phyloP scores from a whole-genome alignment of 306 rosid genomes.

The Pachyrhizus erosus region DNA sequence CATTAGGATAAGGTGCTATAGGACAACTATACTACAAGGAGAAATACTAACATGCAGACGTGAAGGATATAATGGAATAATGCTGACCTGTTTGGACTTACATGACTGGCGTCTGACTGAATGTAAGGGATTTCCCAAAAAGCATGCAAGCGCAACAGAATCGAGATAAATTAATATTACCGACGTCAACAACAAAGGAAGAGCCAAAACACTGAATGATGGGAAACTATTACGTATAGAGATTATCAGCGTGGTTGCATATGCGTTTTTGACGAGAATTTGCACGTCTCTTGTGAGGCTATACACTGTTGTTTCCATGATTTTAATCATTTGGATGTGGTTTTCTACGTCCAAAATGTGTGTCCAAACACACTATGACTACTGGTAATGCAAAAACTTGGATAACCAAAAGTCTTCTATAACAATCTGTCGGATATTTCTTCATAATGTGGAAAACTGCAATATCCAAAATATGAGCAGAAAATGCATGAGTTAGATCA shows the following conservation, averaged over 20 bases:
- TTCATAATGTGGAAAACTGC: conserved; percentile 7
- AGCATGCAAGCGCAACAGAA: conserved; percentile 37
- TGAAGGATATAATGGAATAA: conserved; percentile 30
- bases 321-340: no score
- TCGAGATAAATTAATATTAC: background rate
- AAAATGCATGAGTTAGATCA: background rate
- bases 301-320: no score
- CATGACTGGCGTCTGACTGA: conserved; percentile 16
- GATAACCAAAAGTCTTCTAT: background rate
- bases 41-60: conserved; percentile 17
- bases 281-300: no score
- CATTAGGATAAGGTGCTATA: conserved; percentile 3
- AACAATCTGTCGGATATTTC: conserved; percentile 7
- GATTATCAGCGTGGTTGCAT: no score
- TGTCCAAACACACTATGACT: no score
- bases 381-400: no score
- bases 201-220: conserved; percentile 7
- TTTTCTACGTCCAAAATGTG: no score
- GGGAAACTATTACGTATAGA: background rate
- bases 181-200: conserved; percentile 16
- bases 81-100: conserved; percentile 35
- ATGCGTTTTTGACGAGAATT: no score
- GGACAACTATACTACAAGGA: conserved; percentile 35
- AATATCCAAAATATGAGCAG: conserved; percentile 13
- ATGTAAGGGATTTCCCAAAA: conserved; percentile 29